Base-by-base conservation (phyloP, 768 basidiomycete species). In the Sistotremastrum niveocremeum region DNA sequence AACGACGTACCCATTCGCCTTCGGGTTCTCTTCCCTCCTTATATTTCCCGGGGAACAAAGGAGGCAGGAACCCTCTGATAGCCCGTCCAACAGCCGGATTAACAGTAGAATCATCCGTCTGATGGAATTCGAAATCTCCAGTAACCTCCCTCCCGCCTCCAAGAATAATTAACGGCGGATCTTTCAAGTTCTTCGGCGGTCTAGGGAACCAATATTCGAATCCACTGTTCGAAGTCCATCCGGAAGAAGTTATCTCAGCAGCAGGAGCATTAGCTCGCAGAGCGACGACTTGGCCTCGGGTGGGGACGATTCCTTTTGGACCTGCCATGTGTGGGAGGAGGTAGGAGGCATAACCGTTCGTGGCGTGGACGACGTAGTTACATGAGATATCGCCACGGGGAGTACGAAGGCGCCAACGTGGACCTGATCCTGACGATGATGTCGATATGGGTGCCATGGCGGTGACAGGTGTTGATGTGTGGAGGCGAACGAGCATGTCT, bases 171-270 rank as follows among this genome's bases (percentile, higher is more conserved):
- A 85, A 60, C 0, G 84, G 81, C 20, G 20, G 20, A 20, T 20
- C 20, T 20, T 20, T 20, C 20, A 20, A 20, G 5, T 29, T 28
- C 45, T 56, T 49, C 37, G 69, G 45, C 0, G 76, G 76, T 9
- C 86, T 70, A n/a, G 84, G 79, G 56, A 90, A 87, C 82, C 83
- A 88, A 57, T 89, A 90, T 52, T 85, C 81, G 54, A 65, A 72
- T 0, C 73, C 75, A 50, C 73, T 50, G 44, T 67, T 61, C 3
- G 68, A 49, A 67, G 62, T 46, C 76, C 74, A 79, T 2, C 72
- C 61, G 37, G 57, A 51, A 49, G 61, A 68, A 8, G 65, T 67
- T 29, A 79, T 57, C 10, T 67, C 55, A 7, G 66, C 56, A 2
- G 62, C 46, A 0, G 65, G 49, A 0, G 69, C 71, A 3, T 57